Conservation (phyloP, 331 rosid genomes). For the Erythrophleum ivorense region DNA sequence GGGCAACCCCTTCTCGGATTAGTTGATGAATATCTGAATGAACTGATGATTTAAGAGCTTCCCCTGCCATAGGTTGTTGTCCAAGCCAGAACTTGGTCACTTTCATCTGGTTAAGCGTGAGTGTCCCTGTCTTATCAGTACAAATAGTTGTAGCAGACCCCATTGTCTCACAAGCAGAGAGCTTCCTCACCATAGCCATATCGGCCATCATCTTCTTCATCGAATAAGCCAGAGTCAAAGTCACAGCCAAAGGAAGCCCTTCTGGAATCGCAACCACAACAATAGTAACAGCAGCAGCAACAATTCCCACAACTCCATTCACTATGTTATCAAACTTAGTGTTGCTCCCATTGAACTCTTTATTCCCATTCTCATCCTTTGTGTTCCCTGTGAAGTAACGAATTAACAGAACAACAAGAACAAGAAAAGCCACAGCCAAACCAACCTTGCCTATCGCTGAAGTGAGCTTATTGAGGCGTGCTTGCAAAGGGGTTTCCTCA, state of each 20-base stretch:
- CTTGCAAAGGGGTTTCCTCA: slow-evolving; percentile 31
- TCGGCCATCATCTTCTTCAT: slow-evolving; percentile 35
- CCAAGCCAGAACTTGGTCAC: slow-evolving; percentile 40
- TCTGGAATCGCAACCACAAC: slow-evolving; percentile 27
- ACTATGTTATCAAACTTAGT: neutral
- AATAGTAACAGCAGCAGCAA: slow-evolving; percentile 21
- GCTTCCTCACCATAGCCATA: neutral
- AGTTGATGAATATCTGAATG: neutral
- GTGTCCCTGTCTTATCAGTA: neutral
- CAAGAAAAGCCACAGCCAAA: slow-evolving; percentile 32
- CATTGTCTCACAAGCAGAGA: neutral
- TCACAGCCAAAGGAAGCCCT: slow-evolving; percentile 28
- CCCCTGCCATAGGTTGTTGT: neutral
- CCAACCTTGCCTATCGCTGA: slow-evolving; percentile 19
- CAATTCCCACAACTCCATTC: slow-evolving; percentile 10
- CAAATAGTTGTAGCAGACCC: neutral
- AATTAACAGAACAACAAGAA: slow-evolving; percentile 28
- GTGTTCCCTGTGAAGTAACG: slow-evolving; percentile 36
- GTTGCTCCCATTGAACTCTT: slow-evolving; percentile 5
- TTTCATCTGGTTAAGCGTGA: slow-evolving; percentile 33
- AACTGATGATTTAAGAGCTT: neutral
- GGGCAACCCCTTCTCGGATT: slow-evolving; percentile 27
- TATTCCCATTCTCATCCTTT: neutral
- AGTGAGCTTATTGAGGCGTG: slow-evolving; percentile 14
- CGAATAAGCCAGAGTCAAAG: slow-evolving; percentile 21